Evolutionary conservation across 139 green algal genomes (phyloP).

Genomic region (Chlamydomonas sp.): DNA sequence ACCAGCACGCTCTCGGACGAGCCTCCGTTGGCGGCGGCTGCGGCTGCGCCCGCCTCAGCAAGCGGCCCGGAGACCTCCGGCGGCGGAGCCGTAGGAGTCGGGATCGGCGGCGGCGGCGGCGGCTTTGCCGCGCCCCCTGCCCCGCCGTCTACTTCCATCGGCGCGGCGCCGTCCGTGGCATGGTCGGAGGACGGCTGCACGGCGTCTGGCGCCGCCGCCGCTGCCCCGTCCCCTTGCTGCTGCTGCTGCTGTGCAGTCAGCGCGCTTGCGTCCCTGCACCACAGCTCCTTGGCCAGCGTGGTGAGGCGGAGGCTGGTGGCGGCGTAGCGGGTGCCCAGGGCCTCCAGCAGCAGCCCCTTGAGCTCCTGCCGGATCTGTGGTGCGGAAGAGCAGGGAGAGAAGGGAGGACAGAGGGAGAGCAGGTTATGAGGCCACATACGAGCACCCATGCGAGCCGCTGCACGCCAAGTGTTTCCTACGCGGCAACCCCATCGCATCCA

Average conservation of each 20-base stretch:
- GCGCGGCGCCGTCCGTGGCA: not conserved
- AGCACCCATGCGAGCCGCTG: too few species aligned
- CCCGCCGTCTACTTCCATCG: not conserved
- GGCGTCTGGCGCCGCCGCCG: not conserved
- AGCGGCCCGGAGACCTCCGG: conserved; percentile 17
- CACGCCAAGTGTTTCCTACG: too few species aligned
- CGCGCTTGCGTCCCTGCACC: conserved; percentile 12
- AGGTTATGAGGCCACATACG: too few species aligned
- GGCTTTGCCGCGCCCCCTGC: not conserved
- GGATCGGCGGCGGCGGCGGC: not conserved
- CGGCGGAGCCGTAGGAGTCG: not conserved
- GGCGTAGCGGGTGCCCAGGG: not conserved
- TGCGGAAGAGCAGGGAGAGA: too few species aligned
- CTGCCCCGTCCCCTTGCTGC: not conserved
- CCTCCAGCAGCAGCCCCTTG: not conserved
- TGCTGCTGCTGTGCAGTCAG: not conserved
- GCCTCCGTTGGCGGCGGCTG: conserved; percentile 2
- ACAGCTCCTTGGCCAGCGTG: conserved; percentile 24
- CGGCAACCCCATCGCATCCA: too few species aligned
- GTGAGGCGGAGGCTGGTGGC: conserved; percentile 9
- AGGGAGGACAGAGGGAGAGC: too few species aligned
- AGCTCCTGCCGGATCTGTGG: conserved; percentile 27
- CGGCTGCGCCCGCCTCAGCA: not conserved
- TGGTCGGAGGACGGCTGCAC: too few species aligned
- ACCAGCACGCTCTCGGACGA: conserved; percentile 7